Conservation (phyloP, 495 filamentous ascomycete genomes). For the Tuber indicum region DNA sequence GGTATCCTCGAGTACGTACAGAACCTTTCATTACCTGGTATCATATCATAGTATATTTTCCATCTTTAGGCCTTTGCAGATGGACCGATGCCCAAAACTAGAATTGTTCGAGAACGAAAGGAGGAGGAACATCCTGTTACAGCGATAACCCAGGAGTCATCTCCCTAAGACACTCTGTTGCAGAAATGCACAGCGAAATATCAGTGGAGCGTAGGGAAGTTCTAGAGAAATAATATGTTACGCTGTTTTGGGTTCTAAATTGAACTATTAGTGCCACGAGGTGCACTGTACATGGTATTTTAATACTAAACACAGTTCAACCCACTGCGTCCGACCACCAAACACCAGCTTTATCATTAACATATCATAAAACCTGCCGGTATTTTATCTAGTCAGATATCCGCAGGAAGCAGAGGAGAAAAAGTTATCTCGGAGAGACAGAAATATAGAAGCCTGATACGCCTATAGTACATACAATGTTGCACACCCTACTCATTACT, state of each 20-base stretch:
- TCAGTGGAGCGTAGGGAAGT: background rate
- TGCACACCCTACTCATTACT: slow-evolving; percentile 21
- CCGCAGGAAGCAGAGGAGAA: background rate
- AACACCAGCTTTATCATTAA: background rate
- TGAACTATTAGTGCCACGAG: background rate
- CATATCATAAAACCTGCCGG: background rate
- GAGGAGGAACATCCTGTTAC: too few relatives aligned
- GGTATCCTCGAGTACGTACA: too few relatives aligned
- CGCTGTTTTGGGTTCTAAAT: background rate
- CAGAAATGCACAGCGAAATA: background rate
- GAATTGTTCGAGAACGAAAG: too few relatives aligned
- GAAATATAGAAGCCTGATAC: background rate
- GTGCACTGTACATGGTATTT: background rate
- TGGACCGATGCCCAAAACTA: too few relatives aligned
- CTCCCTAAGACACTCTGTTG: too few relatives aligned
- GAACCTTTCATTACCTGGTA: too few relatives aligned
- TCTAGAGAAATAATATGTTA: background rate
- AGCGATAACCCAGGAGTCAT: too few relatives aligned
- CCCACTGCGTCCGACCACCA: background rate
- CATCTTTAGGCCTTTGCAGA: too few relatives aligned
- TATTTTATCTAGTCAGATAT: background rate
- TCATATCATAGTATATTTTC: too few relatives aligned
- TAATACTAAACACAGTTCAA: background rate
- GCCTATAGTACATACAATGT: background rate
- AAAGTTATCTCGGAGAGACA: background rate